Conservation (phyloP, 2,329 filamentous ascomycete genomes). For the Ophiostoma populinum region DNA sequence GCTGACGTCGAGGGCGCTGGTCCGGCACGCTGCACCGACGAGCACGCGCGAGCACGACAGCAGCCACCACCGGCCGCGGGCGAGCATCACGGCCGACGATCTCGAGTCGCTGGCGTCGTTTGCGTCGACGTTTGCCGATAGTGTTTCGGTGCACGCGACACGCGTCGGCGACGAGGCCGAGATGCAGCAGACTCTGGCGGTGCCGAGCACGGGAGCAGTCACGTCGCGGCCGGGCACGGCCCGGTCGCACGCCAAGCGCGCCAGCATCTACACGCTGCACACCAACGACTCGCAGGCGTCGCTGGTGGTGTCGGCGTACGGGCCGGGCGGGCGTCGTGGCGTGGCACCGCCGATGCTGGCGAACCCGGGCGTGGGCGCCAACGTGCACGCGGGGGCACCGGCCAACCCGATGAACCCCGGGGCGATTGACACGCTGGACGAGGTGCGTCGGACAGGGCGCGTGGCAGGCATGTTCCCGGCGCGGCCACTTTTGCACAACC, state of each 20-base stretch:
- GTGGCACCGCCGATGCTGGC: not conserved
- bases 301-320: constrained; percentile 31
- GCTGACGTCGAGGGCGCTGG: constrained; percentile 10
- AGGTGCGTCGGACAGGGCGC: constrained; percentile 32
- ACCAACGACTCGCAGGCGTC: constrained; percentile 39
- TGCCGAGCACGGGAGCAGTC: constrained; percentile 4
- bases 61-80: constrained; percentile 2
- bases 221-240: constrained; percentile 1
- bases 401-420: constrained; percentile 12
- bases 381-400: not conserved
- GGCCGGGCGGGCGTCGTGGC: constrained; percentile 12
- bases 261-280: constrained; percentile 43
- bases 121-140: constrained; percentile 35
- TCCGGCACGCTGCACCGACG: constrained; percentile 7
- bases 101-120: constrained; percentile 38
- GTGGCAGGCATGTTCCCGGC: constrained; percentile 42
- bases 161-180: constrained; percentile 7
- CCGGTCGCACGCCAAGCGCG: constrained; percentile 21
- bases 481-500: constrained; percentile 42
- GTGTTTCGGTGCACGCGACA: constrained; percentile 32
- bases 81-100: constrained; percentile 8
- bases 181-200: not conserved
- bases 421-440: constrained; percentile 27
- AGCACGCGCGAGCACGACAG: not conserved
- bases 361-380: not conserved